A percentile compares a stretch with the other conserved stretches of the same genome.
Evolutionary conservation across 2,329 filamentous ascomycete genomes (phyloP).

Genomic region (Ascochyta fabae): DNA sequence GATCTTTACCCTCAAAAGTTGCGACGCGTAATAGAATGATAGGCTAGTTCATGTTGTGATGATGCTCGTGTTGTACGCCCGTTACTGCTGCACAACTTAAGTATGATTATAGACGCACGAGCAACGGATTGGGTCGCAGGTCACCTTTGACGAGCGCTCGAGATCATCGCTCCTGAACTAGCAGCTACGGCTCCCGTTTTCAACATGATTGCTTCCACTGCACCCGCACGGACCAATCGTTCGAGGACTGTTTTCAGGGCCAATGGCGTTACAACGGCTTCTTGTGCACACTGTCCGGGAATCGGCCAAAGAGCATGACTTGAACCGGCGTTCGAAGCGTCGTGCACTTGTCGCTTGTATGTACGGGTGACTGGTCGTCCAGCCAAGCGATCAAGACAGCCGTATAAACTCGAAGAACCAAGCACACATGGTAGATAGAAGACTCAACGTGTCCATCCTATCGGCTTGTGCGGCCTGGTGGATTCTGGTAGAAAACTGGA

Average conservation of each 20-base stretch:
- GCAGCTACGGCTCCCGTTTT: neutral
- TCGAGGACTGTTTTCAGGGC: slow-evolving; percentile 35
- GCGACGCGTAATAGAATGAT: slow-evolving; percentile 29
- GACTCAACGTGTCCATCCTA: neutral
- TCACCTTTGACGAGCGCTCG: slow-evolving; percentile 26
- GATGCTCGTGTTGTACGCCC: slow-evolving; percentile 40
- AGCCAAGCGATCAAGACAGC: neutral
- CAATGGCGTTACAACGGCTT: slow-evolving; percentile 36
- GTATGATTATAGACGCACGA: slow-evolving; percentile 27
- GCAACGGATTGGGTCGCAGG: slow-evolving; percentile 1
- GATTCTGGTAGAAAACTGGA: neutral
- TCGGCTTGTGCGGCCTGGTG: neutral
- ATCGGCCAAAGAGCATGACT: slow-evolving; percentile 27
- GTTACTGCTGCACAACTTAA: slow-evolving; percentile 16
- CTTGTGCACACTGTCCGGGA: slow-evolving; percentile 33
- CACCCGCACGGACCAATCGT: slow-evolving; percentile 45
- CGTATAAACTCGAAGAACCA: neutral
- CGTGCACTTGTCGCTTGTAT: neutral
- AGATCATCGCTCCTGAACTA: slow-evolving; percentile 16
- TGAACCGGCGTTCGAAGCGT: slow-evolving; percentile 30
- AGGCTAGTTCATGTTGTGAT: slow-evolving; percentile 33
- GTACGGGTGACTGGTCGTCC: neutral
- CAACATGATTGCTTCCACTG: slow-evolving; percentile 31
- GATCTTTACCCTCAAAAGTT: slow-evolving; percentile 20
- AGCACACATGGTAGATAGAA: neutral